Conservation (phyloP, 129 eudicot genomes). For the Helianthus tuberosus region DNA sequence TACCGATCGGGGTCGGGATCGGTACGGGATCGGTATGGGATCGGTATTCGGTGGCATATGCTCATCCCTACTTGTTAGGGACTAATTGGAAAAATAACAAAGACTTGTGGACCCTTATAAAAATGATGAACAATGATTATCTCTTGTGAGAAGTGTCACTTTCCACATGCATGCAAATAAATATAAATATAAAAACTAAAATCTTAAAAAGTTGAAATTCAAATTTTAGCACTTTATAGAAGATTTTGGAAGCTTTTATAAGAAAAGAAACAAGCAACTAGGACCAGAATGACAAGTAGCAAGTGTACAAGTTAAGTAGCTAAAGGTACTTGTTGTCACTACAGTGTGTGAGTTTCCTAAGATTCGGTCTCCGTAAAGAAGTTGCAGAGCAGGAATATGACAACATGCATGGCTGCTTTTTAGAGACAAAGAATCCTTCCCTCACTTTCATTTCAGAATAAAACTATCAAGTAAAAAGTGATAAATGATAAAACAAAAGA, state of each 20-base stretch:
- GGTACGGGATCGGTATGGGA: no score
- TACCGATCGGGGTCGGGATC: no score
- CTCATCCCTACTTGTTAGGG: no score
- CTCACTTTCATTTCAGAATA: constrained; percentile 12
- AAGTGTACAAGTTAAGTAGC: constrained; percentile 37
- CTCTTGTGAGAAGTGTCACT: constrained; percentile 49
- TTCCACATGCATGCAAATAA: constrained; percentile 54
- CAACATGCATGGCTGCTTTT: constrained; percentile 42
- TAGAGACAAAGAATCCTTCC: constrained; percentile 30
- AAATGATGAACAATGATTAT: constrained; percentile 19
- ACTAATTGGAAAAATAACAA: neutral
- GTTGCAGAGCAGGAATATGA: constrained; percentile 58
- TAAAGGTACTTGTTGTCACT: constrained; percentile 14
- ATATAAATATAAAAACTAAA: constrained; percentile 22
- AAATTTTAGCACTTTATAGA: constrained; percentile 60
- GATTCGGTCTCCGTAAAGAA: constrained; percentile 67
- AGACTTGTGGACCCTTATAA: neutral
- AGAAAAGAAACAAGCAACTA: neutral
- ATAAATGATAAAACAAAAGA: no score
- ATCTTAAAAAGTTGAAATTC: constrained; percentile 65
- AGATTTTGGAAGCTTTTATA: constrained; percentile 51
- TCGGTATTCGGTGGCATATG: no score
- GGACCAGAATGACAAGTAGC: constrained; percentile 32
- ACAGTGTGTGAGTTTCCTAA: constrained; percentile 22
- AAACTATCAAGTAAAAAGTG: neutral